Evolutionary conservation across 2,329 filamentous ascomycete genomes (phyloP).

Genomic region (Hymenoscyphus fructigenus): DNA sequence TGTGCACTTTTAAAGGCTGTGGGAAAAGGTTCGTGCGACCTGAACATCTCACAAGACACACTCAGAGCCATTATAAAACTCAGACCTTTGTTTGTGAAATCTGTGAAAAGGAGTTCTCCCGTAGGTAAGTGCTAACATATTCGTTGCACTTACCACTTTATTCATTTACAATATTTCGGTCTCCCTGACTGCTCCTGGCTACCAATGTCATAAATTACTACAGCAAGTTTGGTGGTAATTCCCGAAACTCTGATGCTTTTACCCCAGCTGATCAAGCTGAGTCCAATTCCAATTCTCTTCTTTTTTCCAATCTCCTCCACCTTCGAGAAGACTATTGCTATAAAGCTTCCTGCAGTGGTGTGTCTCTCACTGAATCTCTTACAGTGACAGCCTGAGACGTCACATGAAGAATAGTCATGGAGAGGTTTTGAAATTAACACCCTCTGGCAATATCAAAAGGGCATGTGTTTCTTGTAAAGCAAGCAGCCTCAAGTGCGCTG

Average conservation of each 20-base stretch:
- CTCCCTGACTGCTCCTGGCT: not conserved
- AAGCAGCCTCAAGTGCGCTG: slow-evolving; percentile 47
- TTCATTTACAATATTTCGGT: no score
- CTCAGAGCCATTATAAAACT: slow-evolving; percentile 22
- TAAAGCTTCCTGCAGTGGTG: no score
- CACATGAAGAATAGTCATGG: slow-evolving; percentile 28
- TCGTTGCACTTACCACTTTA: no score
- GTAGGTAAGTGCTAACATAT: slow-evolving; percentile 22
- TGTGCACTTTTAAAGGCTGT: slow-evolving; percentile 24
- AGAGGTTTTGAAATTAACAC: slow-evolving; percentile 23
- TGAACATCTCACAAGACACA: slow-evolving; percentile 32
- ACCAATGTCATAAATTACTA: not conserved
- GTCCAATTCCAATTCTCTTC: no score
- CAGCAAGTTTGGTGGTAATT: no score
- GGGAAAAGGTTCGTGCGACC: slow-evolving; percentile 28
- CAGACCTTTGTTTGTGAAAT: slow-evolving; percentile 22
- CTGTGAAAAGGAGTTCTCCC: slow-evolving; percentile 29
- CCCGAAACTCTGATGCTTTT: no score
- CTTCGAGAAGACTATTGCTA: no score
- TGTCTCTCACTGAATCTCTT: no score
- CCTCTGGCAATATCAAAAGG: slow-evolving; percentile 36
- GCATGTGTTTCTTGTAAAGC: slow-evolving; percentile 46
- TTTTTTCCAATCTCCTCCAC: no score
- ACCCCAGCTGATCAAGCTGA: no score
- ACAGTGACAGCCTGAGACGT: slow-evolving; percentile 31